Base-by-base conservation (phyloP, 495 filamentous ascomycete genomes). In the Tuber aestivum region DNA sequence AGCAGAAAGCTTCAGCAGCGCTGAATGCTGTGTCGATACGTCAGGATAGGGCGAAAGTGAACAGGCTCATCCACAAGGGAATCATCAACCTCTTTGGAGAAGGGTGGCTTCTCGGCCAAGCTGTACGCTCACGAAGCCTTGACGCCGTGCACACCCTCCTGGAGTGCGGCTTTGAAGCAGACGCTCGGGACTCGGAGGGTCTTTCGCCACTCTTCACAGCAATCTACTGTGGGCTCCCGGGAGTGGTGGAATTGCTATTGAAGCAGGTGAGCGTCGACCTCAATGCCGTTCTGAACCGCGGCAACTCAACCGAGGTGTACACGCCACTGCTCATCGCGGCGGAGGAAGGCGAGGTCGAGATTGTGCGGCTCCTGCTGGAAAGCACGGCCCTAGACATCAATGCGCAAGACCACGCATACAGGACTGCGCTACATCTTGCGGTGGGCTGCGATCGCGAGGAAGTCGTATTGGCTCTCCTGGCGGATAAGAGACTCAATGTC, bases 161-260 rank as follows among this genome's bases (percentile, higher is more conserved):
- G 16, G 77, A 79, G 37, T 45, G 32, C 23, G 74, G 74, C 35
- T 75, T 75, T n/a, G 41, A 68, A 18, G 69, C 76, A 18, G 72
- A 84, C 40, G 32, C 77, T n/a, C 79, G 65, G 41, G 83, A 81
- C 70, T 45, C 48, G 0, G 50, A 73, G 69, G 78, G 78, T 23
- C 74, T 65, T 70, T 83, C 83, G 27, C 82, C 83, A 38, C 75
- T 84, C 27, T 76, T 70, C 35, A 75, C 37, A 50, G 79, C 79
- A 70, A 80, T 71, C 41, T 23, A 48, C 65, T 74, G 68, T 68
- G 73, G 77, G 41, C 27, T 82, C 56, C 70, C 80, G 75, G 77
- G 41, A 32, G 56, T 65, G 56, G 56, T 65, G 27, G 16, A 32
- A 16, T 18, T 35, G 35, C 27, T 65, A 35, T 65, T 65, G 14